Percentiles rank a stretch among this genome's conserved stretches.
Conservation (phyloP, 805 yeast species). For the Saccharomycopsis microspora region DNA sequence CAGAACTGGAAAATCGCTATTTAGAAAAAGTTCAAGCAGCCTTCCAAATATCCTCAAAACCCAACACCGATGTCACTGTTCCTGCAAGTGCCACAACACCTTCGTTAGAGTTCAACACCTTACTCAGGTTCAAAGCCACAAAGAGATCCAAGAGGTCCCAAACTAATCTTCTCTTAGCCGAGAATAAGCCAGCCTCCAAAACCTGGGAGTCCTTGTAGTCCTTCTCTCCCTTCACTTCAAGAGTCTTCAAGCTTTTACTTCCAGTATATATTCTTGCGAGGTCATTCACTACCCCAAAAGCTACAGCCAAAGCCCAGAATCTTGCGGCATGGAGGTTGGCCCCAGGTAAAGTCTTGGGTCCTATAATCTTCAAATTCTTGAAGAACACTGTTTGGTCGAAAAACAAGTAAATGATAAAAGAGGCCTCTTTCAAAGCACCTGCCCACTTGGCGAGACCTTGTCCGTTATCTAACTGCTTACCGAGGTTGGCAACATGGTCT, state of each 20-base stretch:
- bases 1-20: too few species aligned
- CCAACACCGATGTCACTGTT: slow-evolving; percentile 9
- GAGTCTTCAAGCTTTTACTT: not conserved
- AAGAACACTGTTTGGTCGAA: slow-evolving; percentile 10
- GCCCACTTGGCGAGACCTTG: not conserved
- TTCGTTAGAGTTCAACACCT: slow-evolving; percentile 3
- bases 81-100: slow-evolving; percentile 13
- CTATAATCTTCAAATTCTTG: slow-evolving; percentile 4
- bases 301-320: slow-evolving; percentile 13
- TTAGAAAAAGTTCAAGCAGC: too few species aligned
- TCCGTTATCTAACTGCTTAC: not conserved
- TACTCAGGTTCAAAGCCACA: slow-evolving; percentile 11
- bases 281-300: slow-evolving; percentile 7
- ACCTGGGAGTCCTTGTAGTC: not conserved
- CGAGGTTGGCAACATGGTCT: slow-evolving; percentile 13
- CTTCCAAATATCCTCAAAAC: slow-evolving; percentile 12
- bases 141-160: slow-evolving; percentile 13
- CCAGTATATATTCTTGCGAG: not conserved
- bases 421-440: slow-evolving; percentile 2
- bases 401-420: slow-evolving; percentile 7
- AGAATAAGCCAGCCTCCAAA: not conserved
- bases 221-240: not conserved
- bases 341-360: slow-evolving; percentile 1
- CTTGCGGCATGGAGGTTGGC: slow-evolving; percentile 2
- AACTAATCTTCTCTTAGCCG: slow-evolving; percentile 2